A percentile compares a stretch with the other conserved stretches of the same genome.
Conservation (phyloP, 768 basidiomycete species). For the Russula vinacea region DNA sequence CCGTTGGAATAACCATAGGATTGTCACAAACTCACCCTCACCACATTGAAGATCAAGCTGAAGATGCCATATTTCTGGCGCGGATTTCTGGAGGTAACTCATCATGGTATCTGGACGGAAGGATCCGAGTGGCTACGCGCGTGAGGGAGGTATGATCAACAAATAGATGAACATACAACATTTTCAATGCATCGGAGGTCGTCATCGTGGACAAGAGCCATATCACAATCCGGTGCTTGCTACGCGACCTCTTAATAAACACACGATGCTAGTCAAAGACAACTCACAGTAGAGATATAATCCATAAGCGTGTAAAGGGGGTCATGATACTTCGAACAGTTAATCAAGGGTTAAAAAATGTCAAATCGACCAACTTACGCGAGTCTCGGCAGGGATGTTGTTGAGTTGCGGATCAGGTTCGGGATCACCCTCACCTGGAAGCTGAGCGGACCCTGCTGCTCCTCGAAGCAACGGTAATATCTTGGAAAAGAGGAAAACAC, state of each 20-base stretch:
- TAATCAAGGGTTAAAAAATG: neutral
- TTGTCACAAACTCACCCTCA: neutral
- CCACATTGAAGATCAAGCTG: too few species aligned
- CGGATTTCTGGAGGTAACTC: neutral
- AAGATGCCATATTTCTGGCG: constrained; percentile 1
- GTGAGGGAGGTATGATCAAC: neutral
- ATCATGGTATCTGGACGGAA: neutral
- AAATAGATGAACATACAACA: neutral
- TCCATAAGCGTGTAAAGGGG: constrained; percentile 3
- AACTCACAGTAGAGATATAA: neutral
- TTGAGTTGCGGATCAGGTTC: neutral
- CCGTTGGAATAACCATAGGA: neutral
- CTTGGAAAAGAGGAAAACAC: neutral
- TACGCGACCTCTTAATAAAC: neutral
- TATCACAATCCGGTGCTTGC: constrained; percentile 2
- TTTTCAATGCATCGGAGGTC: neutral
- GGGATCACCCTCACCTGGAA: neutral
- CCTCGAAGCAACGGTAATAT: constrained; percentile 6
- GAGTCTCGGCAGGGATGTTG: neutral
- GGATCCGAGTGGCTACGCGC: neutral
- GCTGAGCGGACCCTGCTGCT: neutral
- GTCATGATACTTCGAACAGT: neutral
- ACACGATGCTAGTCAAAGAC: neutral
- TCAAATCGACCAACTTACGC: neutral
- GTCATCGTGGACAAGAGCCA: constrained; percentile 4